phyloP scores from a whole-genome alignment of 176 grass and related monocot genomes.

The Bothriochloa decipiens region DNA sequence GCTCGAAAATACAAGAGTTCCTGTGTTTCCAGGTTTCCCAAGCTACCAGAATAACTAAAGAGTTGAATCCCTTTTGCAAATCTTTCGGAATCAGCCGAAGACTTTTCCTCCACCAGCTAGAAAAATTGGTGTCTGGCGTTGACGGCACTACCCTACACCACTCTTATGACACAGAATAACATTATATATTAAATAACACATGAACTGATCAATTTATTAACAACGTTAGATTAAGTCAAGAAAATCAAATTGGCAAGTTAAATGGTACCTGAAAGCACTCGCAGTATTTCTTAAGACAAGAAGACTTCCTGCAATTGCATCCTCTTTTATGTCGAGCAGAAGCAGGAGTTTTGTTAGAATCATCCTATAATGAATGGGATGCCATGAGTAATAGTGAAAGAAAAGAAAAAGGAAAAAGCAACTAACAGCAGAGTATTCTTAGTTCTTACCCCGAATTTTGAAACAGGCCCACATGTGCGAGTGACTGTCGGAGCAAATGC shows the following conservation, averaged over 20 bases:
- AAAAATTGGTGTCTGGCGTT: too few relatives aligned
- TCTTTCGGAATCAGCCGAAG: too few relatives aligned
- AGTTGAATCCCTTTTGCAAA: too few relatives aligned
- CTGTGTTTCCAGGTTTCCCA: too few relatives aligned
- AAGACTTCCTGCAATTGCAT: conserved; percentile 78
- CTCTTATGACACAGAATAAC: conserved; percentile 46
- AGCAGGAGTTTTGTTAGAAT: conserved; percentile 73
- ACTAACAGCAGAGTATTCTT: too few relatives aligned
- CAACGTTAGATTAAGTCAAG: conserved; percentile 1
- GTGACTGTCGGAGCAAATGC: conserved; percentile 80
- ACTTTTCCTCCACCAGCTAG: too few relatives aligned
- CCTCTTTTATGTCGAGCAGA: conserved; percentile 78
- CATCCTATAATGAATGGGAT: conserved; percentile 46
- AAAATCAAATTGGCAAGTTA: conserved; percentile 16
- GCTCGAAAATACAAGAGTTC: too few relatives aligned
- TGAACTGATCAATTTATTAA: conserved; percentile 30
- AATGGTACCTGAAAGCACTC: conserved; percentile 73
- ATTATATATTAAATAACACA: conserved; percentile 33
- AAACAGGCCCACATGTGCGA: conserved; percentile 42
- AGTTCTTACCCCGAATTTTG: conserved; percentile 50
- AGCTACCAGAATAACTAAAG: too few relatives aligned
- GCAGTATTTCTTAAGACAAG: conserved; percentile 79
- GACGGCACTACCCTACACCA: conserved; percentile 45
- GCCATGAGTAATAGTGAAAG: background rate
- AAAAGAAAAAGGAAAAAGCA: too few relatives aligned